Base-by-base conservation (phyloP, 1,284 basidiomycete genomes). In the Leccinum pachyderme region DNA sequence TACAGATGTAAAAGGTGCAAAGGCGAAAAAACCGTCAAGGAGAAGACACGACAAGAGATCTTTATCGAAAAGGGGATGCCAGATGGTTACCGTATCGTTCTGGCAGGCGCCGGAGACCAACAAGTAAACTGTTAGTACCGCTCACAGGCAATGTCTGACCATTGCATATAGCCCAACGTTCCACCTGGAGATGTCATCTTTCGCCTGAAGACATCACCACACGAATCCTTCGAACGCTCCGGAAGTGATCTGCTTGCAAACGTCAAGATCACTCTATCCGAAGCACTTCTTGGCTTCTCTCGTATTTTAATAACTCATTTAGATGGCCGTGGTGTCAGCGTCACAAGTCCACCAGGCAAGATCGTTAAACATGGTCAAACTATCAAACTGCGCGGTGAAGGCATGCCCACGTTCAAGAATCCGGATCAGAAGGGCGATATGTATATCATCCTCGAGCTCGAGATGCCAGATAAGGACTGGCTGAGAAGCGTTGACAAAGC, bases 1-100 rank as follows among this genome's bases (percentile, higher is more conserved):
- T 49, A 35, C 25, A 95, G 92, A 59, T 98, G 95, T 78, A 98
- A 95, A 74, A 95, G 93, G 69, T 99, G 95, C 74, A 95, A 96
- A 68, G 95, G 95, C 8, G 81, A 82, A 53, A 90, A 89, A 70
- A 90, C 86, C 0, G 81, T 89, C 45, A 88, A 89, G 63, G 93
- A 95, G 67, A 97, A 95, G 77, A 91, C 89, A 48, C 84, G 90
- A 50, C 86, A 93, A 61, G 92, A 95, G 61, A 87, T 95, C 28
- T 80, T 85, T 61, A 81, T 98, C 45, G 91, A 95, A 65, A 87
- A 86, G 53, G 95, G 95, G n/a, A 95, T 94, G 82, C 73, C 84
- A 7, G 84, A 95, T 65, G 83, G 86, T 6, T 87, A 97, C 68
- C 78, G 89, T 49, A 95, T 98, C 54, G 87, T 96, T 2, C 81